These are phyloP conservation scores for Simplicillium aogashimaense DNA, from an alignment of 2,329 filamentous ascomycete genomes.

Conservation along the genomic window DNA sequence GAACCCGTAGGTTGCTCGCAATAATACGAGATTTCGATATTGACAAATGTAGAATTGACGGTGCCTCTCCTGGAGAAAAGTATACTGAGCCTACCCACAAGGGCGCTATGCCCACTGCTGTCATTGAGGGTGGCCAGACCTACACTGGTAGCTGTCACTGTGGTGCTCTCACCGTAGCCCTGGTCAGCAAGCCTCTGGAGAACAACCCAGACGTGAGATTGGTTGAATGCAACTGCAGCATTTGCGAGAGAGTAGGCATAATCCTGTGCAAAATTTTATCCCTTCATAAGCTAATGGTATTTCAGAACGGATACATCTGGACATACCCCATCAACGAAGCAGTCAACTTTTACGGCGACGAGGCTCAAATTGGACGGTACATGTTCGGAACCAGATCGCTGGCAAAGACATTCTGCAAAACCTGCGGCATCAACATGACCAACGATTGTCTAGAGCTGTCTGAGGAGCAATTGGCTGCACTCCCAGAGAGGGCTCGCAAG, in stretches of 20 bases:
- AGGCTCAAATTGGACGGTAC: constrained; percentile 29
- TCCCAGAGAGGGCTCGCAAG: constrained; percentile 16
- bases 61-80: constrained; percentile 16
- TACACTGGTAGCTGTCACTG: constrained; percentile 45
- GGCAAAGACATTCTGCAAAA: constrained; percentile 37
- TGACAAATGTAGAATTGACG: constrained; percentile 24
- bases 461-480: constrained; percentile 22
- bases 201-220: constrained; percentile 19
- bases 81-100: constrained; percentile 27
- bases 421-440: constrained; percentile 33
- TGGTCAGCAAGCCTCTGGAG: constrained; percentile 31
- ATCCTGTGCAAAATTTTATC: background rate
- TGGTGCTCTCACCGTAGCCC: constrained; percentile 33
- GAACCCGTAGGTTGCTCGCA: background rate
- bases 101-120: constrained; percentile 27
- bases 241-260: constrained; percentile 29
- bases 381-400: constrained; percentile 19
- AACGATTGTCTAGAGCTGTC: constrained; percentile 18
- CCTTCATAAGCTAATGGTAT: background rate
- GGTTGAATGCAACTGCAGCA: constrained; percentile 41
- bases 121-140: constrained; percentile 24
- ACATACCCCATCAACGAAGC: constrained; percentile 28
- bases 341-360: constrained; percentile 26
- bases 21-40: too few species aligned
- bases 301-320: constrained; percentile 33